Base-by-base conservation (phyloP, 768 basidiomycete genomes). In the Psilocybe subaeruginosa region DNA sequence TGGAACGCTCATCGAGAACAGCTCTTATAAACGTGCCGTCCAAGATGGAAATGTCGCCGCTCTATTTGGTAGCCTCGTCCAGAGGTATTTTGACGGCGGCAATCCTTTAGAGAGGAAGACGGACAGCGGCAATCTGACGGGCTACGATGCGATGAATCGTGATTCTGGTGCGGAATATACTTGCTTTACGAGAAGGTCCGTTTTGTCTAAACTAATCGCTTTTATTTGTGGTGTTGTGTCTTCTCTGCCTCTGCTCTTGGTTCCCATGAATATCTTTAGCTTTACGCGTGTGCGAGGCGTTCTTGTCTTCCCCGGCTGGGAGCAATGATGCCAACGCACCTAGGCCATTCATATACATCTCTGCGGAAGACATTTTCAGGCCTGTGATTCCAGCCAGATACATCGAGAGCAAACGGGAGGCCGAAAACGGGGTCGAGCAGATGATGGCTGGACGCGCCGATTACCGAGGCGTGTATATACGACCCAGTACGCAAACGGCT, bases 361-460 rank as follows among this genome's bases (percentile, higher is more conserved):
- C 97, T 52, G 97, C 97, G 5, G 97, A 97, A 70, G 94, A 96
- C 72, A 85, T 97, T 50, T 95, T 88, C 76, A 86, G 93, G 12
- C 97, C 97, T 29, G 69, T 97, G 68, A 85, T 99, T 53, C 87
- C 95, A 30, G 81, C 85, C 0, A 78, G 91, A 37, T 99, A 99
- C 77, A 94, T 99, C 68, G 83, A 90, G 70, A 91, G 93, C n/a
- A 99, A 99, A 77, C 87, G 96, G 17, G 86, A 95, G 68, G 95
- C 97, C 7, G 97, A 99, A 72, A 69, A 75, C 37, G 79, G 77
- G 33, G 92, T 99, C 61, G 80, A 78, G 48, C 70, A 77, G 31
- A 80, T 89, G 69, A 78, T 87, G 67, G 63, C 64, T 17, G 71
- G 72, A 49, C 74, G 75, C 23, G 69, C 82, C 17, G 68, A 74